These are phyloP conservation scores for Trichocomaceae sp. DNA, from an alignment of 2,329 filamentous ascomycete genomes.

Conservation along the genomic window DNA sequence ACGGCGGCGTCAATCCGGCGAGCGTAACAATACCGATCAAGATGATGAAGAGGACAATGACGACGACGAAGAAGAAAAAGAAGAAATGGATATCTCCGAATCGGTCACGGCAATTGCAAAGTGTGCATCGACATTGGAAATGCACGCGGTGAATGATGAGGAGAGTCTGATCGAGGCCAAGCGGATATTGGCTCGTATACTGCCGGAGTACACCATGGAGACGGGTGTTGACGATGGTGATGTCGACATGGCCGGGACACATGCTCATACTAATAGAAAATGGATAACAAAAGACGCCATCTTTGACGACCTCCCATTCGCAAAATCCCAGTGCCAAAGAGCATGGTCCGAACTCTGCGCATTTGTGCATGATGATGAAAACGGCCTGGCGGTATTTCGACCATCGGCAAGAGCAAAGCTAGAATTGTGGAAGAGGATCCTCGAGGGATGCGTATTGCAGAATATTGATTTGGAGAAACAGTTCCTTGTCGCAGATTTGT, in stretches of 20 bases:
- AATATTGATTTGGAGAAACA: slow-evolving; percentile 36
- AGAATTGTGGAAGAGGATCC: slow-evolving; percentile 43
- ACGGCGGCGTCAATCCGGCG: too few species aligned
- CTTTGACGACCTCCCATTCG: slow-evolving; percentile 48
- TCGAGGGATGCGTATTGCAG: slow-evolving; percentile 35
- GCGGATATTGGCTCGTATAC: slow-evolving; percentile 23
- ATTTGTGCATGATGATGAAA: slow-evolving; percentile 40
- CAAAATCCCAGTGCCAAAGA: slow-evolving; percentile 44
- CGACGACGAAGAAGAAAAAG: neutral
- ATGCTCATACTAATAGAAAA: slow-evolving; percentile 11
- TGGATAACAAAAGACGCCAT: slow-evolving; percentile 30
- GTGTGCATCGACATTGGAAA: slow-evolving; percentile 41
- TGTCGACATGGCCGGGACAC: slow-evolving; percentile 9
- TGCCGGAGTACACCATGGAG: slow-evolving; percentile 25
- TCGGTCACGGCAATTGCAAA: slow-evolving; percentile 38
- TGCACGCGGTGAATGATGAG: slow-evolving; percentile 25
- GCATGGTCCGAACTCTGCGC: slow-evolving; percentile 48
- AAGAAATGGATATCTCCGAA: slow-evolving; percentile 22
- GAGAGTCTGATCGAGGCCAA: slow-evolving; percentile 26
- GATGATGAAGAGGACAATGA: too few species aligned
- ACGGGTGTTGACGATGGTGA: slow-evolving; percentile 13
- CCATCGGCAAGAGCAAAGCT: slow-evolving; percentile 45
- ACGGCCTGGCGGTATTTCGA: slow-evolving; percentile 26
- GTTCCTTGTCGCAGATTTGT: slow-evolving; percentile 36
- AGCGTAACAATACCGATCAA: too few species aligned